Evolutionary conservation across 352 stramenopile species (phyloP), one percentile per base, ranked within the genome.

Genomic region (Proteromonas lacertae): DNA sequence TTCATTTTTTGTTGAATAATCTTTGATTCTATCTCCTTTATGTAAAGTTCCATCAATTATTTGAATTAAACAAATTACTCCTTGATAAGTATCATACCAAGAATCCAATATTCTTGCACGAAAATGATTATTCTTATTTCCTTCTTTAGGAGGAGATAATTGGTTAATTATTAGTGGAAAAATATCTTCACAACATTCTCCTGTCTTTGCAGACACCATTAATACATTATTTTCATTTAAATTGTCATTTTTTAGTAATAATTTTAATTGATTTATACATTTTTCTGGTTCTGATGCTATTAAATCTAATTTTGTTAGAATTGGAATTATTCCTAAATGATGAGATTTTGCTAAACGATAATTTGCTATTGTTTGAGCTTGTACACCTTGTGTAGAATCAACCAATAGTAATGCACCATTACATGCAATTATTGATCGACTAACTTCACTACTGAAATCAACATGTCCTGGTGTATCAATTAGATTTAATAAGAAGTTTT

Each of bases 271-370:
- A 38, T 26, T 58, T 30, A 13, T 19, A 28, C 4, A 56, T 25
- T 59, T 45, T 25, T 51, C 67, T 5, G 69, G 55, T 39, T 91
- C 56, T 13, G 70, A 66, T 41, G 80, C 62, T 1, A 76, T 69
- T 46, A 96, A 68, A 60, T 98, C 83, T 46, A 93, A 79, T 52
- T 97, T 97, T 7, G 83, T 96, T 36, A 95, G 53, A 18, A 92
- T 74, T 0, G 84, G 70, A 13, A 96, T 64, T 25, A 96, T 62
- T 13, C 57, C 53, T 4, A 90, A 48, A 5, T 66, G 40, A 26
- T 60, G 50, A 54, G 79, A 56, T 35, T 80, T 70, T 12, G 67
- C 66, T 46, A 67, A 47, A 47, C 71, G 76, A 45, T 92, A 87
- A 4, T 87, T 93, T 14, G 70, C 76, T 25, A 95, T 58, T 21